These are phyloP conservation scores for Aspergillus cristatus DNA, from an alignment of 495 filamentous ascomycete genomes.

Conservation along the genomic window DNA sequence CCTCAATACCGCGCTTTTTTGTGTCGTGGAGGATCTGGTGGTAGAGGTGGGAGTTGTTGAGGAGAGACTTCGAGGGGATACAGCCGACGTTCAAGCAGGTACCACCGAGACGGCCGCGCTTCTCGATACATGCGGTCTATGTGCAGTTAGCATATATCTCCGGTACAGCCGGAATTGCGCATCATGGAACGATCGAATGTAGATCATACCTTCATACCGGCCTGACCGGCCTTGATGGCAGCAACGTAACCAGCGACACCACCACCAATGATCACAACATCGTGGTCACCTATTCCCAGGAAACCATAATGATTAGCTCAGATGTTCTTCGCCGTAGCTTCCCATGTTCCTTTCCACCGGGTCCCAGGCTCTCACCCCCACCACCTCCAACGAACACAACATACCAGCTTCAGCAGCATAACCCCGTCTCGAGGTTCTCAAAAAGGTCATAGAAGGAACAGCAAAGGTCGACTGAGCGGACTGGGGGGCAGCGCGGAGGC, in stretches of 20 bases:
- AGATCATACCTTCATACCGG: constrained; percentile 81
- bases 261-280: constrained; percentile 91
- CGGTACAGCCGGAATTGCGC: constrained; percentile 2
- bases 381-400: constrained; percentile 12
- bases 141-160: too few species aligned
- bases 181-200: neutral
- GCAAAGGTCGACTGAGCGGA: constrained; percentile 41
- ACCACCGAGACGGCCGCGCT: constrained; percentile 88
- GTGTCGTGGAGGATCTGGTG: constrained; percentile 96
- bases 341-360: constrained; percentile 9
- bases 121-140: constrained; percentile 96
- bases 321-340: too few species aligned
- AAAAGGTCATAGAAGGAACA: constrained; percentile 46
- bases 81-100: constrained; percentile 99
- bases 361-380: neutral
- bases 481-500: constrained; percentile 40
- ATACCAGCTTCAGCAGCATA: constrained; percentile 78
- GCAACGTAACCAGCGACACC: constrained; percentile 98
- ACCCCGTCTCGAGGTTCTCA: constrained; percentile 53
- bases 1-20: constrained; percentile 93
- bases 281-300: constrained; percentile 62
- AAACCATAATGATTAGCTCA: constrained; percentile 9
- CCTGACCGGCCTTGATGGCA: constrained; percentile 97
- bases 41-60: constrained; percentile 99
- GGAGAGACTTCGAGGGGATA: constrained; percentile 97